Base-by-base conservation (phyloP, 805 yeast species). In the Saturnispora silvae region DNA sequence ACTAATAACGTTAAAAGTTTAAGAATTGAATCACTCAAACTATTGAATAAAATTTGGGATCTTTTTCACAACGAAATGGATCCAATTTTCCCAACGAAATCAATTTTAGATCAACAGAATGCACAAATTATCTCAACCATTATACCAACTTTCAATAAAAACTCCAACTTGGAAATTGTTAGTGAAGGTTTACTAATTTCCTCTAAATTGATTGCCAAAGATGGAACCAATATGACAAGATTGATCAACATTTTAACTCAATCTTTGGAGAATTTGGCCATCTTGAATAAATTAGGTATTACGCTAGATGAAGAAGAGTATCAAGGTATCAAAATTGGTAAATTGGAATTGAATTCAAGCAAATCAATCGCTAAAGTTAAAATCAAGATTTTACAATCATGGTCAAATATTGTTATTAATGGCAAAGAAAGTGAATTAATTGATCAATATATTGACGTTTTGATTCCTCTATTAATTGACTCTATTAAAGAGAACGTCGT, bases 61-160 rank as follows among this genome's bases (percentile, higher is more conserved):
- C 59, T 70, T 1, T 81, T 73, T 56, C 77, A 85, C 1, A 66
- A 67, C 19, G 57, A 75, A 34, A 69, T 64, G 9, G 95, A 82
- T 52, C 85, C 89, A 0, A 68, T 81, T 20, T 79, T 77, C 47
- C 79, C 83, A 0, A 75, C 77, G 3, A 70, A 71, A 13, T 71
- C 89, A 0, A 65, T 86, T 8, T 60, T 89, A 30, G 95, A 83
- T 46, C 96, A 87, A 57, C 95, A 82, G 50, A 96, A 92, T 50
- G 97, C 97, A 0, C 96, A 85, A 48, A 83, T 92, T 8, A 78
- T 83, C 8, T 79, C 95, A 40, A 94, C 97, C 0, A 65, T 89
- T 39, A 71, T 85, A 34, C 95, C 96, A 0, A 84, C 94, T 9
- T 89, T 92, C 59, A 70, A 69, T 24, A 63, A 69, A 3, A 87